phyloP scores from a whole-genome alignment of 305 asterid species.

The Plantago lanceolata region DNA sequence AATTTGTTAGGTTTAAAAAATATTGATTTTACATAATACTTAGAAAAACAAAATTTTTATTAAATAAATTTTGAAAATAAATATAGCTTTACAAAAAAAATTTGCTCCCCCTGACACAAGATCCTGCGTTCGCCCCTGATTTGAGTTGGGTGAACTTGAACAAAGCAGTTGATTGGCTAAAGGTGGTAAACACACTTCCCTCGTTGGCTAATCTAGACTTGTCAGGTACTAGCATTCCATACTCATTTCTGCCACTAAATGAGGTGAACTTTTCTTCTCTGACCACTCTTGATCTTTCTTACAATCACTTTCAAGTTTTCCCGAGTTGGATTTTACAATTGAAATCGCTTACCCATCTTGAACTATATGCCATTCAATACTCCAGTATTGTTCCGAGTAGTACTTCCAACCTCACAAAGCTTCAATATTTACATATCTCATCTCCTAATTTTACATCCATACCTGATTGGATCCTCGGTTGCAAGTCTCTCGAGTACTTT shows the following conservation, averaged over 20 bases:
- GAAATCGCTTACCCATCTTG: background rate
- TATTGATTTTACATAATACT: no score
- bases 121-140: no score
- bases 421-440: background rate
- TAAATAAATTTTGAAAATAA: no score
- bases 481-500: background rate
- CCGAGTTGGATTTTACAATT: constrained; percentile 8
- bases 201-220: constrained; percentile 23
- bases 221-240: no score
- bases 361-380: background rate
- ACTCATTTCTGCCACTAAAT: background rate
- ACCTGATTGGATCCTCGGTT: background rate
- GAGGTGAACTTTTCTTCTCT: constrained; percentile 8
- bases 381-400: background rate
- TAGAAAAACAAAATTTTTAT: no score
- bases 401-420: background rate
- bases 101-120: no score
- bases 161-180: constrained; percentile 19
- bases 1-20: no score
- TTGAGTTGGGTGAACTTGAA: constrained; percentile 21
- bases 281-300: background rate
- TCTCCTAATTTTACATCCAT: background rate
- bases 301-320: background rate
- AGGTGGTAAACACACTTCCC: constrained; percentile 29
- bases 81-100: no score